Base-by-base conservation (phyloP, 305 asterid genomes). In the Solanum aculeatissimum region DNA sequence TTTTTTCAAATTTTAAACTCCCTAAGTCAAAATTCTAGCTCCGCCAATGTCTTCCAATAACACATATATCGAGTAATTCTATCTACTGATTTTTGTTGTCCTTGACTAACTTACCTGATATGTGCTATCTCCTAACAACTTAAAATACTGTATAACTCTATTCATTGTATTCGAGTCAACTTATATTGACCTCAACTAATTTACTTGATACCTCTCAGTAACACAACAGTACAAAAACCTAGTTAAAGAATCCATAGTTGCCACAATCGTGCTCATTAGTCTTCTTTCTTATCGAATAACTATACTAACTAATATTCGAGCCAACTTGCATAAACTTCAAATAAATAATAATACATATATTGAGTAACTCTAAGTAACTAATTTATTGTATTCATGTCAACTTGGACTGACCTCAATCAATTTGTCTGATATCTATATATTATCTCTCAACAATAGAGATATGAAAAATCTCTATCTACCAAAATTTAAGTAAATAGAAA, bases 401-500 rank as follows among this genome's bases (percentile, higher is more conserved):
- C 43, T 66, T 65, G 1, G 7, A 35, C 15, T 35, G 1, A 35
- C 42, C 15, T 68, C 6, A 14, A 35, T 9, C 35, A 68, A 35
- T 68, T 9, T n/a, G 3, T 12, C 12, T 8, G 2, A 57, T 57
- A 19, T n/a, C 23, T 57, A 19, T 35, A 1, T 35, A 4, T 18
- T 53, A 16, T 16, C 16, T 63, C 18, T 0, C 18, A n/a, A 0
- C 0, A 5, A 0, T 4, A n/a, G 0, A 70, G 0, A 70, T 42
- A n/a, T 12, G 0, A 9, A 21, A 10, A 38, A 69, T 18, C 8
- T 72, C 0, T 23, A 27, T 14, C 3, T 15, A 72, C 1, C 58
- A 72, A 43, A 1, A 2, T 25, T 70, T 40, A 40, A 72, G 38
- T 8, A 21, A 7, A 21, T 13, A 42, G 6, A 57, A 43, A 72